Base-by-base conservation (phyloP, 2,329 filamentous ascomycete species). In the Lachnellula suecica region DNA sequence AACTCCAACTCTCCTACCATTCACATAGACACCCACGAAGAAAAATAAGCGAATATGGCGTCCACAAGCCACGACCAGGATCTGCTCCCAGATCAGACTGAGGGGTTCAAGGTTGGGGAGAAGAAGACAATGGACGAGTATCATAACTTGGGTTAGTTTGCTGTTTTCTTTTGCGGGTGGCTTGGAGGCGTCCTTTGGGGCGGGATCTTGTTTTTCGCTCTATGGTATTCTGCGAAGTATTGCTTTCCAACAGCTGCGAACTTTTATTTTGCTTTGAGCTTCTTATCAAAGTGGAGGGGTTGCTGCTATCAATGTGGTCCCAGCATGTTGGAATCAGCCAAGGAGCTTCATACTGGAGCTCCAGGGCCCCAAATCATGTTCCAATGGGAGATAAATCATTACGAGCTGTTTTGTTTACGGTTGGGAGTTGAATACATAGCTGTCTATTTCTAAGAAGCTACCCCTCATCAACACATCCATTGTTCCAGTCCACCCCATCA, bases 41-140 rank as follows among this genome's bases (percentile, higher is more conserved):
- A 29, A 42, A 15, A 20, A 44, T 25, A 22, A 27, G 46, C 47
- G 57, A 60, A 44, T 34, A 67, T 63, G 63, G 58, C 63, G 34
- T 58, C 84, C 65, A 29, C 77, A 43, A 52, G 82, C 68, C 78
- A 86, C 60, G 82, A 89, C 11, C 91, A 96, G 57, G 93, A 97
- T 68, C 84, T 93, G 63, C 79, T 88, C 72, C 87, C 91, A 59
- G 89, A 94, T 77, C 82, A 87, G 76, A 97, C 92, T 62, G 87
- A 92, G 76, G 93, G 93, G 71, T 97, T 97, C 87, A 97, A 95
- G 84, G 88, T 97, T 70, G 92, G 91, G 63, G 91, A 97, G 83
- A 97, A 97, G 87, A 96, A 97, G 83, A 95, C 90, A 65, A 81
- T 99, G 68, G 89, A 93, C 60, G 89, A 97, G 74, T 97, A 97